Percentiles rank a stretch among this genome's conserved stretches.
Evolutionary conservation across 129 eudicot species (phyloP).

Genomic region (Artemisia tridentata): DNA sequence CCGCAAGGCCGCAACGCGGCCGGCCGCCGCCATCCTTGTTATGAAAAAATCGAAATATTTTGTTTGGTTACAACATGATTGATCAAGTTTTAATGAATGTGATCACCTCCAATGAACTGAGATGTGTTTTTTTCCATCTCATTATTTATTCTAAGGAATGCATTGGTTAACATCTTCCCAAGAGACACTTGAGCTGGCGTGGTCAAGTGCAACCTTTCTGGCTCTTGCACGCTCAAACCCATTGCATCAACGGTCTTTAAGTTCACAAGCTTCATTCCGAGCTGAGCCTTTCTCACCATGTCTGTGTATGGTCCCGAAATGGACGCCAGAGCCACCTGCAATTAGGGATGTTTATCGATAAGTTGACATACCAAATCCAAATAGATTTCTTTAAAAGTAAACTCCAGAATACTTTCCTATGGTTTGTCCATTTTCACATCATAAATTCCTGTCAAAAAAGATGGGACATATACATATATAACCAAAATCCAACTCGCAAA

Average conservation of each 20-base stretch:
- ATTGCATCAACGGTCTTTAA: slow-evolving; percentile 67
- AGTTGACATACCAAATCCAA: not conserved
- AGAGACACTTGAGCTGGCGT: slow-evolving; percentile 65
- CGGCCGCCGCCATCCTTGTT: too few relatives aligned
- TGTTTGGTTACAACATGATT: too few relatives aligned
- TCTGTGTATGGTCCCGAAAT: slow-evolving; percentile 45
- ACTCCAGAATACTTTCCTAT: too few relatives aligned
- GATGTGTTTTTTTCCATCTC: too few relatives aligned
- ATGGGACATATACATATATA: too few relatives aligned
- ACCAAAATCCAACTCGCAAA: not conserved
- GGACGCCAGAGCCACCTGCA: slow-evolving; percentile 75
- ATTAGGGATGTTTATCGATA: not conserved
- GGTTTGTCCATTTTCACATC: too few relatives aligned
- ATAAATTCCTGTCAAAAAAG: too few relatives aligned
- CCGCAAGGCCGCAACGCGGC: too few relatives aligned
- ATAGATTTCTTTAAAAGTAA: too few relatives aligned
- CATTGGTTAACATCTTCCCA: slow-evolving; percentile 65
- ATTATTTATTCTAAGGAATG: slow-evolving; percentile 40
- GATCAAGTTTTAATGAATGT: too few relatives aligned
- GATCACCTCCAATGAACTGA: too few relatives aligned
- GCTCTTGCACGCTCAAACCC: slow-evolving; percentile 45
- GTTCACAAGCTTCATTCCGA: slow-evolving; percentile 46
- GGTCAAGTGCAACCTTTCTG: slow-evolving; percentile 65
- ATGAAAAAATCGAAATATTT: too few relatives aligned
- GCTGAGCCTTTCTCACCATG: slow-evolving; percentile 58